Base-by-base conservation (phyloP, 805 yeast species). In the Hanseniaspora lindneri region DNA sequence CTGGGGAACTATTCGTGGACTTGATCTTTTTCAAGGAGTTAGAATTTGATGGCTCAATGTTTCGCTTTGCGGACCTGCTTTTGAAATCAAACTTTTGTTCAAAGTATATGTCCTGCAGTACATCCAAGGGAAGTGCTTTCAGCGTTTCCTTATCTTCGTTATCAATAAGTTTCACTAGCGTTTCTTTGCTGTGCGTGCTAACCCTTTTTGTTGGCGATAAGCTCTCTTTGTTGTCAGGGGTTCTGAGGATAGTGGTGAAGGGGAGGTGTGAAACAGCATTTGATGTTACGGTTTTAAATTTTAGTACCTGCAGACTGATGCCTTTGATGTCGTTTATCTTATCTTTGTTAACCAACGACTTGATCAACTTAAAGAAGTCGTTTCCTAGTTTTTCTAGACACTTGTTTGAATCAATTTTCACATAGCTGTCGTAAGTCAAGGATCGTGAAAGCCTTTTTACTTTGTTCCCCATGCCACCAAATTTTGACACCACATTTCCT, bases 101-200 rank as follows among this genome's bases (percentile, higher is more conserved):
- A 3, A 60, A 59, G 52, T 65, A 67, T 1, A 87, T 58, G 55
- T 87, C 96, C 1, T 62, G 54, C 54, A 77, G 77, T 4, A 87
- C 75, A 21, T 79, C 81, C 2, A 61, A 55, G 0, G 96, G 96
- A 8, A 87, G 62, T 41, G 71, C 74, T 11, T 72, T 66, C 56
- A 84, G 75, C 1, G 82, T 83, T 2, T 72, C 75, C 72, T 77
- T 69, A 56, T 85, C 86, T 30, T 80, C 42, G 23, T 29, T 44
- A 17, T 36, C 24, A 4, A 44, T 44, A n/a, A 44, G 33, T 27
- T 44, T 44, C 11, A 44, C 37, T 17, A 44, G 24, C 4, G 48
- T 44, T 13, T 44, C 48, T 30, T 44, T 44, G 5, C 28, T 34
- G 19, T 44, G 48, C 9, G 48, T 27, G 21, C 40, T 43, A 20